Evolutionary conservation across 2,329 filamentous ascomycete genomes (phyloP).

Genomic region (Pseudogymnoascus sp.): DNA sequence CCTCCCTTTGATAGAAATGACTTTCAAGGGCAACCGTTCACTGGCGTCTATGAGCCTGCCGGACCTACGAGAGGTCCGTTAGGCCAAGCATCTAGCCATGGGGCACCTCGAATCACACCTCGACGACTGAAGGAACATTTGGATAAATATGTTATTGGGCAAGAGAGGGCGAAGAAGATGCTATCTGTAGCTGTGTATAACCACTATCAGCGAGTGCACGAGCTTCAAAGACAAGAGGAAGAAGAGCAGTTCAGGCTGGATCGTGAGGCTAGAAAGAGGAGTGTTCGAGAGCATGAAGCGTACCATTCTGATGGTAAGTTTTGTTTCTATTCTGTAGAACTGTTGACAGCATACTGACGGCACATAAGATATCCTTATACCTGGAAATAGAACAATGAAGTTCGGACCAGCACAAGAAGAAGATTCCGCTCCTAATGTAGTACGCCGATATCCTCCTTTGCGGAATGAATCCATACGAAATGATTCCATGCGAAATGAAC

Average conservation of each 20-base stretch:
- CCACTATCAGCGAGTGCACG: slow-evolving; percentile 83
- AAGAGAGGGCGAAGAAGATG: slow-evolving; percentile 89
- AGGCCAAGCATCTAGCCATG: slow-evolving; percentile 39
- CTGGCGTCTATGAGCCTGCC: slow-evolving; percentile 53
- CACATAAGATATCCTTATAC: background rate
- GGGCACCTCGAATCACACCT: slow-evolving; percentile 55
- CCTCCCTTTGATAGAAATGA: slow-evolving; percentile 41
- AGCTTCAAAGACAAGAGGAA: slow-evolving; percentile 64
- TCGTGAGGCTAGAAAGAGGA: slow-evolving; percentile 45
- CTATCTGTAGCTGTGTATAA: slow-evolving; percentile 92
- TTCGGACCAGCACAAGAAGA: background rate
- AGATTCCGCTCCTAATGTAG: background rate
- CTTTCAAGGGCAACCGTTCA: slow-evolving; percentile 54
- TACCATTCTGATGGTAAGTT: background rate
- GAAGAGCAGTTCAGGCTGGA: slow-evolving; percentile 62
- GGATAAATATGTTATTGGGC: slow-evolving; percentile 92
- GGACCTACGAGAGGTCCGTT: slow-evolving; percentile 55
- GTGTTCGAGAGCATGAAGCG: background rate
- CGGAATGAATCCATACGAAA: background rate
- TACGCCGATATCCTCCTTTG: background rate
- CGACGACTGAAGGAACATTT: slow-evolving; percentile 76
- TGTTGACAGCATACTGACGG: background rate
- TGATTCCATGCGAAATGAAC: background rate
- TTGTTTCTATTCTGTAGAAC: background rate
- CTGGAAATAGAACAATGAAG: background rate